phyloP scores from a whole-genome alignment of 2,329 filamentous ascomycete species.

The Amphichorda felina region DNA sequence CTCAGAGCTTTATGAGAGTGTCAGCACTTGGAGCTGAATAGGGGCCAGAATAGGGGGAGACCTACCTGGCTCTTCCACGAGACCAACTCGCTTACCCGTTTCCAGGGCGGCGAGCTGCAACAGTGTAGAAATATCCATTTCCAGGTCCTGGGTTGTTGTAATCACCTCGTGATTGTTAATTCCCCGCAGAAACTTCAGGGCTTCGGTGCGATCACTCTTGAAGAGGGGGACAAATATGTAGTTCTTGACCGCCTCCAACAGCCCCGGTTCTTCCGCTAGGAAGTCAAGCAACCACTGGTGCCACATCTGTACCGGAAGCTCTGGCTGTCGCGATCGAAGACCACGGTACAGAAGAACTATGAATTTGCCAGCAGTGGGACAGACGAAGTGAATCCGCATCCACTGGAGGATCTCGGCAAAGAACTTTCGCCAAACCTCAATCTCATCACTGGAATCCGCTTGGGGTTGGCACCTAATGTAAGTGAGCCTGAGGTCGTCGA shows the following conservation, averaged over 20 bases:
- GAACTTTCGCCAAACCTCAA: constrained; percentile 36
- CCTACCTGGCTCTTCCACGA: constrained; percentile 56
- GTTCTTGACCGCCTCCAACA: constrained; percentile 51
- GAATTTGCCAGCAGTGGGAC: constrained; percentile 48
- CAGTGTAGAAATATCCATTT: constrained; percentile 40
- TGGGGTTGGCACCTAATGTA: constrained; percentile 17
- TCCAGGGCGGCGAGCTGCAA: constrained; percentile 58
- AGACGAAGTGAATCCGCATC: constrained; percentile 45
- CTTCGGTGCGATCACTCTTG: constrained; percentile 40
- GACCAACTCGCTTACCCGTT: constrained; percentile 55
- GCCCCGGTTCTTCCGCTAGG: constrained; percentile 32
- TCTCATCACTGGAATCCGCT: constrained; percentile 2
- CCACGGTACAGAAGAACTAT: constrained; percentile 43
- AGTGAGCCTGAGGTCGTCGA: constrained; percentile 29
- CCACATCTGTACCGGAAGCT: constrained; percentile 32
- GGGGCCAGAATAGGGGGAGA: neutral
- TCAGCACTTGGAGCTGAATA: constrained; percentile 7
- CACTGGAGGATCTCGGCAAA: constrained; percentile 37
- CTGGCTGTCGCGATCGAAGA: constrained; percentile 21
- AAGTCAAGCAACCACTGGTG: constrained; percentile 43
- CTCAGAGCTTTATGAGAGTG: constrained; percentile 12
- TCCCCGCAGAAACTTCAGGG: constrained; percentile 43
- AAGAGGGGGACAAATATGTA: constrained; percentile 54
- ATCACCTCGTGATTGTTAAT: constrained; percentile 40
- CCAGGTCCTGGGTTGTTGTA: constrained; percentile 26